Conservation (phyloP, 1,284 basidiomycete genomes). For the Cutaneotrichosporon daszewskae region DNA sequence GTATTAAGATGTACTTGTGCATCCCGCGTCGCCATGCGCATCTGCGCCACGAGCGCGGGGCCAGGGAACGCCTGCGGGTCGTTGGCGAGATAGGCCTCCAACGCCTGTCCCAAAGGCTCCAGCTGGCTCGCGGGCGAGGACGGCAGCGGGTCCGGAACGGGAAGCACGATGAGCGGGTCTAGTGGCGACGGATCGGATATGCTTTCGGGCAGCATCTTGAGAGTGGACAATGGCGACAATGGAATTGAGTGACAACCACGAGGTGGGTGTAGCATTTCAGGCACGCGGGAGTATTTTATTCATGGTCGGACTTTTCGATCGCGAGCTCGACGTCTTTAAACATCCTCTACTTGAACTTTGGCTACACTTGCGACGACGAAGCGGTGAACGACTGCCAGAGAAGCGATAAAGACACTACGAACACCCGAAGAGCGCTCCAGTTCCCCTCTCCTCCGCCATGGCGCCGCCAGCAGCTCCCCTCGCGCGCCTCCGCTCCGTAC, state of each 20-base stretch:
- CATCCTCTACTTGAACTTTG: too few species aligned
- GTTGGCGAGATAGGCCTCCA: constrained; percentile 17
- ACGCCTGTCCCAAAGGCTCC: constrained; percentile 13
- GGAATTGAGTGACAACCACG: neutral
- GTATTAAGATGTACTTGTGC: constrained; percentile 34
- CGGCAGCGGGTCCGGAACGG: constrained; percentile 27
- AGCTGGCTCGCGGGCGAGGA: constrained; percentile 18
- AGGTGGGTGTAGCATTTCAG: neutral
- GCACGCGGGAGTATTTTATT: constrained; percentile 1
- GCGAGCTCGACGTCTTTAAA: neutral
- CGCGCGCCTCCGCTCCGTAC: constrained; percentile 27
- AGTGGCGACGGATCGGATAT: constrained; percentile 29
- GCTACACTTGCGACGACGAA: too few species aligned
- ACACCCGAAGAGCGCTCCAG: neutral
- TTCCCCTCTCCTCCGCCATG: neutral
- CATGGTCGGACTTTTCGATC: neutral
- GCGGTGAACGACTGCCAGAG: too few species aligned
- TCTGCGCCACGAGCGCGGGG: constrained; percentile 22
- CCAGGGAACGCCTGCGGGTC: constrained; percentile 11
- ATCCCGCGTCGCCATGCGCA: constrained; percentile 28
- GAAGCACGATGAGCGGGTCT: constrained; percentile 38
- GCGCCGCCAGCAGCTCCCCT: neutral
- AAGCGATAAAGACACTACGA: too few species aligned
- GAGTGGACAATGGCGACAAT: neutral
- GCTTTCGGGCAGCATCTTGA: constrained; percentile 27